Evolutionary conservation across 441 rosid species (phyloP).

Genomic region (Populus tomentosa): DNA sequence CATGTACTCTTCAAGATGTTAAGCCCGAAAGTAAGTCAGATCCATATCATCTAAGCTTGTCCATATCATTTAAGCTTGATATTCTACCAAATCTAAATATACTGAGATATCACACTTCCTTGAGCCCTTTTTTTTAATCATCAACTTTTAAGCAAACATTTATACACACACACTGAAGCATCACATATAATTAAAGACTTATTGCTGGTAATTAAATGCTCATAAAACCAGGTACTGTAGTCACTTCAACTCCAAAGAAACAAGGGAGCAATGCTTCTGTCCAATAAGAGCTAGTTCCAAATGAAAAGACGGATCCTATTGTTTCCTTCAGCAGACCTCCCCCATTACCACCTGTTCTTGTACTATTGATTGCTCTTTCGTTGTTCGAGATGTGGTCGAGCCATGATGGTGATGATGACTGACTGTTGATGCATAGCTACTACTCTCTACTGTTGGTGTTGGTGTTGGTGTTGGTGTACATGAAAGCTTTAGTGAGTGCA

Average conservation of each 20-base stretch:
- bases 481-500: background rate
- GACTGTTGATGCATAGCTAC: constrained; percentile 6
- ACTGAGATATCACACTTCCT: too few relatives aligned
- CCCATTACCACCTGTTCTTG: constrained; percentile 44
- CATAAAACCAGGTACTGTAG: constrained; percentile 31
- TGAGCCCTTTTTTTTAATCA: too few relatives aligned
- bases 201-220: background rate
- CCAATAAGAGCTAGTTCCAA: constrained; percentile 14
- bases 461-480: background rate
- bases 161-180: too few relatives aligned
- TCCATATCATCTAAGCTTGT: too few relatives aligned
- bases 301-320: constrained; percentile 37
- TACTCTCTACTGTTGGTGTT: background rate
- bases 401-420: constrained; percentile 38
- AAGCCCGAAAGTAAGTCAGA: too few relatives aligned
- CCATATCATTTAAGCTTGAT: too few relatives aligned
- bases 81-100: too few relatives aligned
- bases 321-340: constrained; percentile 64
- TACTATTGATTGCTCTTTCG: constrained; percentile 48
- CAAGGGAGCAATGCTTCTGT: constrained; percentile 13
- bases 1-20: accelerated
- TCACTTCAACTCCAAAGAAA: constrained; percentile 40
- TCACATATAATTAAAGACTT: background rate
- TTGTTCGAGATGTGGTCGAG: constrained; percentile 45
- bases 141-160: too few relatives aligned